Evolutionary conservation across 345 rosid species (phyloP).

Genomic region (Salix purpurea): DNA sequence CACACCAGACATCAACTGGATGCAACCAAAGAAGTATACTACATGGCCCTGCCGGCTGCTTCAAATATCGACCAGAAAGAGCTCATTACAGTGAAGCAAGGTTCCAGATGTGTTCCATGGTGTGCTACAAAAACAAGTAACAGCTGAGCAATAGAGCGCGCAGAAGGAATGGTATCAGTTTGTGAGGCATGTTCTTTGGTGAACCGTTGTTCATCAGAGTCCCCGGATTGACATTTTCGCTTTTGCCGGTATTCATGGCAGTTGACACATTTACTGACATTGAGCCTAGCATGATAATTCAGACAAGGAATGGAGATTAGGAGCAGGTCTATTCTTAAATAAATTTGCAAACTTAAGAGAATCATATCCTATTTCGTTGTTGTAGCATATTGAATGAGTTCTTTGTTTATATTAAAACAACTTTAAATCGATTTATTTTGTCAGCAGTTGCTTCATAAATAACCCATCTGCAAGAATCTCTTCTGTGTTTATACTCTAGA

Average conservation of each 20-base stretch:
- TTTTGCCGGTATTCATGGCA: conserved; percentile 47
- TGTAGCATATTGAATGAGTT: neutral
- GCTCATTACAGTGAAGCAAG: conserved; percentile 2
- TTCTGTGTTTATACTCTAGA: neutral
- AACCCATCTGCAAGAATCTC: neutral
- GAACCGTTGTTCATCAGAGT: conserved; percentile 42
- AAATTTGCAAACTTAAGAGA: neutral
- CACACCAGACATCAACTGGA: conserved; percentile 4
- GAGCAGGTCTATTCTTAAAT: neutral
- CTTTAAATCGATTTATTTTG: neutral
- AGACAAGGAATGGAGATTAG: conserved; percentile 6
- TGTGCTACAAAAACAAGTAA: conserved; percentile 43
- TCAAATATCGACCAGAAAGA: conserved; percentile 22
- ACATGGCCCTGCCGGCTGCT: conserved; percentile 13
- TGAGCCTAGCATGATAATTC: conserved; percentile 46
- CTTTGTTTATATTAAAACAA: neutral
- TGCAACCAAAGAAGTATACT: neutral
- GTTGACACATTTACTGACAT: conserved; percentile 73
- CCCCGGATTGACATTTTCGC: conserved; percentile 63
- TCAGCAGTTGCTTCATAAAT: neutral
- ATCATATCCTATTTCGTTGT: neutral
- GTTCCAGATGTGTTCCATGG: neutral
- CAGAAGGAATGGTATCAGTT: conserved; percentile 22
- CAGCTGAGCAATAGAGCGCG: conserved; percentile 19
- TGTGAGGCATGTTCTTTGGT: conserved; percentile 7